Base-by-base conservation (phyloP, 2,329 filamentous ascomycete genomes). In the Diaporthe sp. region DNA sequence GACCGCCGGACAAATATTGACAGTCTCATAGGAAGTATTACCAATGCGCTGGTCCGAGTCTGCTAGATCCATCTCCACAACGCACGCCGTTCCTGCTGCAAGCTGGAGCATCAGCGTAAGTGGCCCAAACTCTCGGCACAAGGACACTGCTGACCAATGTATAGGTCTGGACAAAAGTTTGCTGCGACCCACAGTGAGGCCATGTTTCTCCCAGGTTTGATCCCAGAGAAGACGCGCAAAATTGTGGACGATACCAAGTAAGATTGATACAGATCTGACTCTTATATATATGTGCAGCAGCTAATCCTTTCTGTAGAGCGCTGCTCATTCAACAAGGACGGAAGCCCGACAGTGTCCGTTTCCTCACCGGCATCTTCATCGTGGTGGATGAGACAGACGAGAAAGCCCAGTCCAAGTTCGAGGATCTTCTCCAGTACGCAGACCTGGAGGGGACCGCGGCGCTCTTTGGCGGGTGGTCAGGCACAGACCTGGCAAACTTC, bases 371-470 rank as follows among this genome's bases (percentile, higher is more conserved):
- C 3, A 75, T 75, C 10, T 74, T 55, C 31, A 46, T 74, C 59
- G 73, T 75, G 28, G 74, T 75, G 13, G 74, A 65, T 15, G 70
- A 65, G 58, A 75, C 74, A 15, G 70, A 73, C 25, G 74, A 75
- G 44, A 67, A 75, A 19, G 74, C 74, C 2, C 58, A 73, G 71
- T 70, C 58, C 15, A 75, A 74, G 13, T 61, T 58, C 39, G 34
- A 69, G n/a, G 59, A 75, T 12, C 42, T 67, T 8, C 53, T 75
- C 25, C 39, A 53, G 42, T 59, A 75, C 22, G 74, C 46, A 22
- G 70, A 75, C 44, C 46, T 49, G 2, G 74, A 73, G 28, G 74
- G 74, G 1, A 72, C 74, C 8, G 51, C 73, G 6, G 74, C 59
- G 19, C 59, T 73, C 0, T 75, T 75, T 37, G 70, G 70, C 19